Percentiles rank a stretch among this genome's conserved stretches.
phyloP scores from a whole-genome alignment of 2,329 filamentous ascomycete species.

The Colletotrichum sp. region DNA sequence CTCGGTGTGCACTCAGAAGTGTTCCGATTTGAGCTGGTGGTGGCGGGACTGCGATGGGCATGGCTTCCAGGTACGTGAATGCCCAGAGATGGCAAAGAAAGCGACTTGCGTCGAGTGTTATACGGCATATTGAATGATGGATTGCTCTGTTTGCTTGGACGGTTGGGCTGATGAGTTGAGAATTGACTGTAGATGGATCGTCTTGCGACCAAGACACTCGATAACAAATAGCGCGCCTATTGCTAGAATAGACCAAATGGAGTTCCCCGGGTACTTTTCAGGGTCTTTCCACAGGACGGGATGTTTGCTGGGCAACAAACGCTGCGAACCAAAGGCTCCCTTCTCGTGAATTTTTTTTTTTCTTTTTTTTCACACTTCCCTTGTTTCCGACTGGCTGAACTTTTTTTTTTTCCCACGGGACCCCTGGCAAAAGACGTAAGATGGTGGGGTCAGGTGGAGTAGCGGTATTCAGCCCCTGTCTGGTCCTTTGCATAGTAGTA shows the following conservation, averaged over 20 bases:
- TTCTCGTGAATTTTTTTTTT: background rate
- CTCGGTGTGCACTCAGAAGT: conserved; percentile 25
- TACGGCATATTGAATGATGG: conserved; percentile 73
- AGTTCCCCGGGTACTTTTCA: background rate
- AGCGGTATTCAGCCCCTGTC: too few species aligned
- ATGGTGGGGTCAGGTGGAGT: background rate
- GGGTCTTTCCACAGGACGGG: background rate
- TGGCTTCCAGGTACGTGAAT: conserved; percentile 81
- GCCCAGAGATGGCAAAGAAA: conserved; percentile 90
- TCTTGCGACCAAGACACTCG: background rate
- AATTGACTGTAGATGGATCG: background rate
- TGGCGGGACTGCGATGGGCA: conserved; percentile 61
- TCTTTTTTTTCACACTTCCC: background rate
- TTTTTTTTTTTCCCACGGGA: background rate
- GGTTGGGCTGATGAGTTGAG: background rate
- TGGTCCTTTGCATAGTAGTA: too few species aligned
- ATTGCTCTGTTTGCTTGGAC: background rate
- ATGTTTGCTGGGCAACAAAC: background rate
- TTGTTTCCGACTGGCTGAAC: background rate
- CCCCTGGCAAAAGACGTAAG: background rate
- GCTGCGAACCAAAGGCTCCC: background rate
- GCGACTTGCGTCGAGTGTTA: conserved; percentile 95
- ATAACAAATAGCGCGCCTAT: background rate
- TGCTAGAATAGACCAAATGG: background rate
- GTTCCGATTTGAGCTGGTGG: conserved; percentile 37